These are phyloP conservation scores for Scheffersomyces quercinus DNA, from an alignment of 1,139 yeast genomes.

Conservation along the genomic window DNA sequence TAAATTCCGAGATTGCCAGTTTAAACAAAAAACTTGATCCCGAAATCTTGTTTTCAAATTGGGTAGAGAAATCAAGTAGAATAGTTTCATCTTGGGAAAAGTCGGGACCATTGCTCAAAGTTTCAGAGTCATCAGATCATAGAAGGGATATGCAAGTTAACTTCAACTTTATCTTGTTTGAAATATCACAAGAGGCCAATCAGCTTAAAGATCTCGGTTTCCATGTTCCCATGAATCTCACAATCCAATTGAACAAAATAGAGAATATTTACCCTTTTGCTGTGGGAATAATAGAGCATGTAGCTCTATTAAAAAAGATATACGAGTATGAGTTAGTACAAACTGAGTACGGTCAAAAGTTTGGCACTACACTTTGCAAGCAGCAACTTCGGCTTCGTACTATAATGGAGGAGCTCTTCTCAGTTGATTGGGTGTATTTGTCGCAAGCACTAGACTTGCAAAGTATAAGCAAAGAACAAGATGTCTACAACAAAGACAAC, in stretches of 20 bases:
- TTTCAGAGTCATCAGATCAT: conserved; percentile 17
- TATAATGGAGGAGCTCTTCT: conserved; percentile 24
- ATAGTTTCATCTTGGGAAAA: conserved; percentile 16
- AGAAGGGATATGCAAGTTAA: conserved; percentile 33
- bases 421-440: conserved; percentile 57
- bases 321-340: conserved; percentile 18
- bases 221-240: conserved; percentile 50
- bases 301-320: conserved; percentile 29
- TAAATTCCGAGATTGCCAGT: conserved; percentile 50
- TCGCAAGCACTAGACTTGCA: conserved; percentile 50
- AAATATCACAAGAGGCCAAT: conserved; percentile 53
- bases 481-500: conserved; percentile 14
- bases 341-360: conserved; percentile 32
- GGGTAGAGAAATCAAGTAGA: conserved; percentile 37
- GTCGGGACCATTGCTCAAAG: conserved; percentile 39
- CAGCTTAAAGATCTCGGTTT: conserved; percentile 54
- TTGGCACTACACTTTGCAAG: conserved; percentile 43
- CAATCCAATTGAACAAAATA: conserved; percentile 43
- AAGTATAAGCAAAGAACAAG: background rate
- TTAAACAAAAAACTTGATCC: conserved; percentile 50
- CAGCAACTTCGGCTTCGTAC: conserved; percentile 34
- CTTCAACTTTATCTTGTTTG: conserved; percentile 49
- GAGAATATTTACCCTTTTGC: conserved; percentile 60
- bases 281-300: conserved; percentile 49
- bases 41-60: conserved; percentile 39